phyloP scores from a whole-genome alignment of 164 flowering plant genomes.

The Annona squamosa region DNA sequence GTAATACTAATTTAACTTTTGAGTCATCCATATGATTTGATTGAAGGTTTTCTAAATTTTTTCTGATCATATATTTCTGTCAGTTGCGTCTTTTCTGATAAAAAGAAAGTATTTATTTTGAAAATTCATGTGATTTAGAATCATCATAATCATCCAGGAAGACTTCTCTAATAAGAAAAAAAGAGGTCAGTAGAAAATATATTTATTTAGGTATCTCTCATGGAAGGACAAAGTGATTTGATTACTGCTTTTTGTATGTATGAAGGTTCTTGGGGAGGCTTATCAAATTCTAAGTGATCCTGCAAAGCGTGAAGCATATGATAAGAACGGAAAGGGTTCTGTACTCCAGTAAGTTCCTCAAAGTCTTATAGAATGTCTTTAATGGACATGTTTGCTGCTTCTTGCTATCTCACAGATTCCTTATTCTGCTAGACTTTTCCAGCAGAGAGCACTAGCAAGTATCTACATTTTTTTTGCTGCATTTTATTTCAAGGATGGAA shows the following conservation, averaged over 20 bases:
- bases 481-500: background rate
- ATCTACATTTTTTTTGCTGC: background rate
- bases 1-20: background rate
- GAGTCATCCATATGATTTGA: too few relatives aligned
- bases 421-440: background rate
- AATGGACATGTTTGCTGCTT: background rate
- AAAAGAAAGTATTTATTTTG: background rate
- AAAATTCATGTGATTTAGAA: background rate
- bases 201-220: background rate
- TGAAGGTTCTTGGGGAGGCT: slow-evolving; percentile 86
- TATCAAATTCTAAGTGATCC: slow-evolving; percentile 93
- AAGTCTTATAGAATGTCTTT: background rate
- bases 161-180: too few relatives aligned
- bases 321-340: slow-evolving; percentile 74
- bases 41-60: too few relatives aligned
- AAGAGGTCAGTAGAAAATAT: too few relatives aligned
- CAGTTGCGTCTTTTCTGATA: too few relatives aligned
- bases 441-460: background rate
- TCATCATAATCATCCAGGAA: background rate
- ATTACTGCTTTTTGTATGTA: slow-evolving; percentile 7
- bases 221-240: background rate
- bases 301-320: slow-evolving; percentile 78
- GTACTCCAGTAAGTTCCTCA: slow-evolving; percentile 48
- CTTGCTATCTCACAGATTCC: background rate
- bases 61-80: too few relatives aligned